phyloP scores from a whole-genome alignment of 257 asterid genomes.

The Fraxinus pennsylvanica region DNA sequence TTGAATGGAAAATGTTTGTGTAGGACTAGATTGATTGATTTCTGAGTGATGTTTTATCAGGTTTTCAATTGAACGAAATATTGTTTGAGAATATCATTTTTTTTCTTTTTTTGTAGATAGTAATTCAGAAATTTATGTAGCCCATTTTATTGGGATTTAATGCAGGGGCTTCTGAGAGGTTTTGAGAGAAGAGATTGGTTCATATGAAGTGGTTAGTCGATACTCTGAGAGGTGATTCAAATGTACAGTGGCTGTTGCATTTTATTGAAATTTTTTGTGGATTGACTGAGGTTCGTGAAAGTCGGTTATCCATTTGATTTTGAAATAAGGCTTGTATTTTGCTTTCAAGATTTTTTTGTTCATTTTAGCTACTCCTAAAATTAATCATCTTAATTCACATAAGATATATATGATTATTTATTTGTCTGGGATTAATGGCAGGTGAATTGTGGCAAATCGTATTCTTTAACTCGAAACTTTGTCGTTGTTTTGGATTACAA shows the following conservation, averaged over 20 bases:
- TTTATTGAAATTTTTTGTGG: conserved; percentile 30
- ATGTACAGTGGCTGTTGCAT: conserved; percentile 36
- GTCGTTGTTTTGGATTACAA: conserved; percentile 23
- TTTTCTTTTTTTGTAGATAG: background rate
- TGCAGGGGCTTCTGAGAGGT: conserved; percentile 25
- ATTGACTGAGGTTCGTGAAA: conserved; percentile 29
- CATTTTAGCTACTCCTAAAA: background rate
- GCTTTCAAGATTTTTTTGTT: background rate
- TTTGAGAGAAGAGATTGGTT: conserved; percentile 35
- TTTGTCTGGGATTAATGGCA: conserved; percentile 25
- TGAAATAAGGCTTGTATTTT: conserved; percentile 1
- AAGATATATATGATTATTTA: conserved; percentile 9
- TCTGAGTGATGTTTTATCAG: background rate
- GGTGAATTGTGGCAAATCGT: conserved; percentile 38
- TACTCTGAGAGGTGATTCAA: conserved; percentile 37
- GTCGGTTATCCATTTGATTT: background rate
- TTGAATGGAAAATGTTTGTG: background rate
- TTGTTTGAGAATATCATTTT: background rate
- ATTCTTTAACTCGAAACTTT: conserved; percentile 26
- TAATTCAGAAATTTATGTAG: background rate
- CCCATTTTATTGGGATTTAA: background rate
- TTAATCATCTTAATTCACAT: conserved; percentile 3
- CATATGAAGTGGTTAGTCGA: conserved; percentile 47
- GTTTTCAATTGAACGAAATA: background rate
- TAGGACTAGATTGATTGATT: background rate